phyloP scores from a whole-genome alignment of 1,284 basidiomycete genomes.

The Flammula alnicola region DNA sequence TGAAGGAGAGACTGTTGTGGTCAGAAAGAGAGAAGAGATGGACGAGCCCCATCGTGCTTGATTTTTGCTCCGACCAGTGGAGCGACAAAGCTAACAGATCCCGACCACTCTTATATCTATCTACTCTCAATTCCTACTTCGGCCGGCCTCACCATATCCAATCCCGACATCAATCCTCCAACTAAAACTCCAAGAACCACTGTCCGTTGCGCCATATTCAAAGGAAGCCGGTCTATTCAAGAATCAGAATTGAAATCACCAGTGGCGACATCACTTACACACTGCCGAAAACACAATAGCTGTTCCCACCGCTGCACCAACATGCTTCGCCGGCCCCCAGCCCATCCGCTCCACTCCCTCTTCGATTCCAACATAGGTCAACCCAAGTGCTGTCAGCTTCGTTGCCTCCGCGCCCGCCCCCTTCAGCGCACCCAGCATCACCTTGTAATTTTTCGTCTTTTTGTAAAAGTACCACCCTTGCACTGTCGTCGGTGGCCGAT shows the following conservation, averaged over 20 bases:
- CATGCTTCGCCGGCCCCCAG: constrained; percentile 55
- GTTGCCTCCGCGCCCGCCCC: constrained; percentile 63
- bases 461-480: constrained; percentile 92
- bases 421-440: constrained; percentile 74
- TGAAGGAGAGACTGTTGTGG: constrained; percentile 26
- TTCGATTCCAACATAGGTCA: constrained; percentile 73
- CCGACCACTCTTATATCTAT: constrained; percentile 18
- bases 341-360: constrained; percentile 59
- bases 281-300: constrained; percentile 59
- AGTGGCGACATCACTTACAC: constrained; percentile 57
- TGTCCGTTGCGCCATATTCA: constrained; percentile 53
- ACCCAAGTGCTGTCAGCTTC: constrained; percentile 57
- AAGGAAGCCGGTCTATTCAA: constrained; percentile 62
- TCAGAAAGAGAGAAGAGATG: constrained; percentile 12
- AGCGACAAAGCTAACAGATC: constrained; percentile 4
- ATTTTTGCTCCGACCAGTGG: constrained; percentile 12
- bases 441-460: constrained; percentile 89
- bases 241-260: constrained; percentile 5
- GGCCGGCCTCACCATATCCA: constrained; percentile 42
- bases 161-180: constrained; percentile 55
- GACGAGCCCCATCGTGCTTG: constrained; percentile 12
- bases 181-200: constrained; percentile 55
- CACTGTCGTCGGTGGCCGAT: constrained; percentile 79
- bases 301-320: constrained; percentile 69
- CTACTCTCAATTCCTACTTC: constrained; percentile 27